Conservation (phyloP, 305 asterid species). For the Fraxinus velutina region DNA sequence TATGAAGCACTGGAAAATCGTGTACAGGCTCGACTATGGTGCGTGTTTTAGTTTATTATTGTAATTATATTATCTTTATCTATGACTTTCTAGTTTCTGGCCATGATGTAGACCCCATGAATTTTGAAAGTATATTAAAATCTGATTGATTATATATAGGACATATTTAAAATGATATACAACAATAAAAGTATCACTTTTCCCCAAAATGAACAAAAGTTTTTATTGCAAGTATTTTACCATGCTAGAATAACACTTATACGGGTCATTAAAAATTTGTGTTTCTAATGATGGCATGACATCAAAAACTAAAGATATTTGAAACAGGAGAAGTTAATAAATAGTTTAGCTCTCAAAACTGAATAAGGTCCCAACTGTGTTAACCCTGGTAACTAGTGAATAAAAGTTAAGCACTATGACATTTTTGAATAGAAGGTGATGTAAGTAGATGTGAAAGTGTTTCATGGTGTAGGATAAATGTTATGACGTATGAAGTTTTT, state of each 20-base stretch:
- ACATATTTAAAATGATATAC: not conserved
- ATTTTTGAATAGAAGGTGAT: slow-evolving; percentile 1
- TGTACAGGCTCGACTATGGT: slow-evolving; percentile 91
- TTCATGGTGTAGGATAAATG: slow-evolving; percentile 6
- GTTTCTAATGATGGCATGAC: slow-evolving; percentile 1
- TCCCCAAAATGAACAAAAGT: not conserved
- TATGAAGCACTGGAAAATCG: slow-evolving; percentile 94
- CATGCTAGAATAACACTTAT: not conserved
- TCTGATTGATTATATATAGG: not conserved
- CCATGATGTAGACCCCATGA: slow-evolving; percentile 16
- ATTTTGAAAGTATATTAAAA: slow-evolving; percentile 1
- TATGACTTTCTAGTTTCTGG: slow-evolving; percentile 11
- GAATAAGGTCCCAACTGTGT: not conserved
- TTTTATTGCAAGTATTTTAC: not conserved
- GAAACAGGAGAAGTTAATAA: not conserved
- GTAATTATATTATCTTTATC: not conserved
- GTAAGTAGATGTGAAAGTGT: not conserved
- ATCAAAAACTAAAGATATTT: not conserved
- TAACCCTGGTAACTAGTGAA: not conserved
- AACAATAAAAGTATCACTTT: not conserved
- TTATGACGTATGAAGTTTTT: not conserved
- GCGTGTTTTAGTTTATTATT: slow-evolving; percentile 25
- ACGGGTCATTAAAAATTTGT: not conserved
- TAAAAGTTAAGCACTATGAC: slow-evolving; percentile 1
- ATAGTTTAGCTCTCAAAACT: slow-evolving; percentile 5